phyloP scores from a whole-genome alignment of 2,329 filamentous ascomycete genomes.

The Cadophora luteo-olivacea region DNA sequence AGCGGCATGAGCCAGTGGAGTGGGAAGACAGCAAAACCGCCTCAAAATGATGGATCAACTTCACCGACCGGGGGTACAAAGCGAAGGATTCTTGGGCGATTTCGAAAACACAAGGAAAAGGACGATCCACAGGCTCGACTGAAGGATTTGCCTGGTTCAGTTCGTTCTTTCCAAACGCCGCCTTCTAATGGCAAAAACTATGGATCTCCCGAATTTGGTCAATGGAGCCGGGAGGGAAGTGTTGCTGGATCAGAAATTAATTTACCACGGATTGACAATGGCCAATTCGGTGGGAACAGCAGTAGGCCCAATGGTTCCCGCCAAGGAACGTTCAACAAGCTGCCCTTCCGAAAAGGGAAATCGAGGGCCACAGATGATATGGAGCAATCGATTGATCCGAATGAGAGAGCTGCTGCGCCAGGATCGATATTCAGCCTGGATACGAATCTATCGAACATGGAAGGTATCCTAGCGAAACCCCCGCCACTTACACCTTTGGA shows the following conservation, averaged over 20 bases:
- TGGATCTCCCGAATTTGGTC: slow-evolving; percentile 38
- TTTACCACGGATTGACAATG: slow-evolving; percentile 34
- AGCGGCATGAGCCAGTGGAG: slow-evolving; percentile 70
- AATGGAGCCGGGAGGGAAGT: slow-evolving; percentile 43
- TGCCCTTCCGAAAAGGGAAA: slow-evolving; percentile 66
- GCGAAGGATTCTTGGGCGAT: slow-evolving; percentile 41
- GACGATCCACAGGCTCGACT: slow-evolving; percentile 56
- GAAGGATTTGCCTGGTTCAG: slow-evolving; percentile 58
- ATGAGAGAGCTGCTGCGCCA: slow-evolving; percentile 45
- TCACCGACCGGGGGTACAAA: slow-evolving; percentile 45
- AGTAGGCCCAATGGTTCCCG: slow-evolving; percentile 28
- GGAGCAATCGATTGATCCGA: slow-evolving; percentile 55
- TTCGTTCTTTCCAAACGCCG: slow-evolving; percentile 56
- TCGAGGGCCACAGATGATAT: slow-evolving; percentile 56
- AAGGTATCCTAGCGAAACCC: slow-evolving; percentile 81
- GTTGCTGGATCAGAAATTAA: slow-evolving; percentile 40
- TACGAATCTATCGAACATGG: slow-evolving; percentile 88
- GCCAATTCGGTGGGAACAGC: slow-evolving; percentile 28
- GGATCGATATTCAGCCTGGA: slow-evolving; percentile 76
- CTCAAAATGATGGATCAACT: slow-evolving; percentile 56
- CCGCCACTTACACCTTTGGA: slow-evolving; percentile 75
- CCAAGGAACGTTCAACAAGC: slow-evolving; percentile 54
- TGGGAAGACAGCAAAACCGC: slow-evolving; percentile 35
- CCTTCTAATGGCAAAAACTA: slow-evolving; percentile 35
- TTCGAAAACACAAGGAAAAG: slow-evolving; percentile 55